These are phyloP conservation scores for Nothomitra cinnamomea DNA, from an alignment of 2,329 filamentous ascomycete genomes.

Conservation along the genomic window DNA sequence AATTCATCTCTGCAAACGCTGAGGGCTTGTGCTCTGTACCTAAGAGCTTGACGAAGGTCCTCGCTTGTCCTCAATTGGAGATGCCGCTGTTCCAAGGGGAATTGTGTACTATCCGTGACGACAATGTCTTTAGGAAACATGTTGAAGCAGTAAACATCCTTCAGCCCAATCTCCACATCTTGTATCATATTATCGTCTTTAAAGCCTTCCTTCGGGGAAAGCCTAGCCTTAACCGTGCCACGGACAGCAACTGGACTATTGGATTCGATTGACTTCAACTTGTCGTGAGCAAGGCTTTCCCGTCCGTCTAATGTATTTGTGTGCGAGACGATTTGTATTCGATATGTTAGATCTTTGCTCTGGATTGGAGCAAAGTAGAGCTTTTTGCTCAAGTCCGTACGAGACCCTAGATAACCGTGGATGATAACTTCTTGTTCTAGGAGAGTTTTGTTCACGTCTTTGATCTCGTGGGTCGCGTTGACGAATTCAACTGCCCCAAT, in stretches of 20 bases:
- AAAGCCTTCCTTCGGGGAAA: slow-evolving; percentile 18
- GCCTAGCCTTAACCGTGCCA: slow-evolving; percentile 30
- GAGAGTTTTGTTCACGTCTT: slow-evolving; percentile 11
- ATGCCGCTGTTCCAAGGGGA: slow-evolving; percentile 59
- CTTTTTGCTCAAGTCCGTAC: slow-evolving; percentile 48
- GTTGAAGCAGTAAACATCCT: slow-evolving; percentile 51
- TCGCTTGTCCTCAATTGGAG: slow-evolving; percentile 66
- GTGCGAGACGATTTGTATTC: slow-evolving; percentile 33
- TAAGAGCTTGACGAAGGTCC: slow-evolving; percentile 48
- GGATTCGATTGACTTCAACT: slow-evolving; percentile 27
- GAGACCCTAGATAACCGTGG: slow-evolving; percentile 56
- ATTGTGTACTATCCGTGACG: slow-evolving; percentile 55
- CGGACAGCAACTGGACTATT: slow-evolving; percentile 38
- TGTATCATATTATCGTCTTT: slow-evolving; percentile 13
- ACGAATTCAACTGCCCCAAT: slow-evolving; percentile 28
- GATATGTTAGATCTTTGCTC: slow-evolving; percentile 25
- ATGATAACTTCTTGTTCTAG: slow-evolving; percentile 31
- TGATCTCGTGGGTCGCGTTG: slow-evolving; percentile 23
- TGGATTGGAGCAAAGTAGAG: slow-evolving; percentile 51
- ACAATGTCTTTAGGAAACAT: slow-evolving; percentile 59
- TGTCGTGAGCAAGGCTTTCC: slow-evolving; percentile 14
- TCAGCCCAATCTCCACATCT: slow-evolving; percentile 33
- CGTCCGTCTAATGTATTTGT: slow-evolving; percentile 14
- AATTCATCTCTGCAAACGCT: slow-evolving; percentile 38
- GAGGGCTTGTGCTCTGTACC: slow-evolving; percentile 47